phyloP scores from a whole-genome alignment of 2,329 filamentous ascomycete species.

The Colletotrichum gigasporum region DNA sequence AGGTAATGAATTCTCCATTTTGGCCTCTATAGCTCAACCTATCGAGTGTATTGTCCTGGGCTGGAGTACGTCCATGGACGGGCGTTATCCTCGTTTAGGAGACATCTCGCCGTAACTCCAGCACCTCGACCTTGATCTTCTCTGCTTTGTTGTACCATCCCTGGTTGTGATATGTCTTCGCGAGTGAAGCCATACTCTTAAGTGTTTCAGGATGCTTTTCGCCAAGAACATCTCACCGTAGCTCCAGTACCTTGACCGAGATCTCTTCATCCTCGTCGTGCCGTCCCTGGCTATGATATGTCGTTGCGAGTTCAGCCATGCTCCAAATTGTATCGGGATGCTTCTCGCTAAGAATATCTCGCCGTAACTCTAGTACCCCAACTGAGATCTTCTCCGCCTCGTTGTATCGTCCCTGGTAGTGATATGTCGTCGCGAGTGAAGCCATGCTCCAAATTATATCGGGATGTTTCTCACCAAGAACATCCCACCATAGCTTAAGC shows the following conservation, averaged over 20 bases:
- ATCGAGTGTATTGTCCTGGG: no score
- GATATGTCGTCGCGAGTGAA: slow-evolving; percentile 26
- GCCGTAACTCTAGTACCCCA: slow-evolving; percentile 28
- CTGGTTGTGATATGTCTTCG: no score
- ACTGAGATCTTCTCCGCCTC: slow-evolving; percentile 29
- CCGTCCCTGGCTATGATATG: slow-evolving; percentile 34
- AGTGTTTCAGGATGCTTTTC: no score
- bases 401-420: slow-evolving; percentile 32
- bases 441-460: slow-evolving; percentile 12
- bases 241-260: slow-evolving; percentile 16
- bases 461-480: slow-evolving; percentile 36
- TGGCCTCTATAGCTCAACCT: no score
- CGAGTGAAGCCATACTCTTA: no score
- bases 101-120: no score
- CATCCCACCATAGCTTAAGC: slow-evolving; percentile 21
- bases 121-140: no score
- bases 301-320: slow-evolving; percentile 11
- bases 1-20: no score
- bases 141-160: no score
- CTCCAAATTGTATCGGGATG: slow-evolving; percentile 26
- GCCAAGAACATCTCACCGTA: slow-evolving; percentile 33
- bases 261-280: slow-evolving; percentile 33
- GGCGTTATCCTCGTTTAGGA: no score
- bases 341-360: slow-evolving; percentile 34
- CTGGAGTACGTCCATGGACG: no score